Base-by-base conservation (phyloP, 2,329 filamentous ascomycete species). In the Cytospora paraplurivora region DNA sequence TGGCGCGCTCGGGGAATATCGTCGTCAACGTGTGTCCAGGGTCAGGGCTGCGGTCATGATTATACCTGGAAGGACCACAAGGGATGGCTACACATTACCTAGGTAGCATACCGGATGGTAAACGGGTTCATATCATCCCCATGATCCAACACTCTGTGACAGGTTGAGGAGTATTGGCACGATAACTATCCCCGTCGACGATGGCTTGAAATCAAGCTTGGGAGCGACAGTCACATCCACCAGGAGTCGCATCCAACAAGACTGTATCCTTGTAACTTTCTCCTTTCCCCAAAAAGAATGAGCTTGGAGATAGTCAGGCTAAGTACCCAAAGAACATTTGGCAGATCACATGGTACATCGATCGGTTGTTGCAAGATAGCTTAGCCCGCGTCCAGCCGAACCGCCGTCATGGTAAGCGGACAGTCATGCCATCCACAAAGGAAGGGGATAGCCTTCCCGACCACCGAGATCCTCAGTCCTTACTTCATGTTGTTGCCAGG, bases 371-470 rank as follows among this genome's bases (percentile, higher is more conserved):
- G 32, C 41, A 44, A 55, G 34, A 38, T n/a, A 17, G 38, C 62
- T 64, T 66, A 58, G 50, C 53, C 64, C 64, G 64, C 64, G 54
- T 64, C 62, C 62, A 66, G 54, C 64, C 64, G 62, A 66, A 53
- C 61, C 58, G 38, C 10, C 10, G 21, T 41, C n/a, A 19, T n/a
- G 32, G 35, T 15, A 21, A 52, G 27, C 10, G 34, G 37, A 21
- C 19, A 44, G 15, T 11, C 21, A 51, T 11, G 44, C 21, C 17
- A 34, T 58, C 56, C 35, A 62, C 51, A 60, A 55, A 58, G 63
- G 37, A 56, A 53, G 63, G 54, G 64, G 38, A 54, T 12, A 19
- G 33, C 27, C 8, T 38, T 38, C 17, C 32, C 2, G 32, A 8
- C 12, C n/a, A 37, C 33, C 35, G 47, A 50, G 19, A 37, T 27